Evolutionary conservation across 1,284 basidiomycete genomes (phyloP).

Genomic region (Papiliotrema nemorosa): DNA sequence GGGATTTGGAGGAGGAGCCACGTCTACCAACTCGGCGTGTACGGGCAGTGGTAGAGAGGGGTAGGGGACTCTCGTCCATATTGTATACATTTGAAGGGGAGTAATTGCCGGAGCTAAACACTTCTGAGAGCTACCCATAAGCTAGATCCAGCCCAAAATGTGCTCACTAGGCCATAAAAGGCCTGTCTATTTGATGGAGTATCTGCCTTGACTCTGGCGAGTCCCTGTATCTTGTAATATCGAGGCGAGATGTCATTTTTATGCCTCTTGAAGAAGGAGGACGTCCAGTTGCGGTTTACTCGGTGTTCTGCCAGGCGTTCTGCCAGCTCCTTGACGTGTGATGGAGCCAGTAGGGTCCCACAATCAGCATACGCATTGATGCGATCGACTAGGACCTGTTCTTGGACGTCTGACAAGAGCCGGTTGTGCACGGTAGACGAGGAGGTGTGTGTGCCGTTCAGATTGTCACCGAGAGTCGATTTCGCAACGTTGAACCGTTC

Average conservation of each 20-base stretch:
- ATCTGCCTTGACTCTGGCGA: conserved; percentile 8
- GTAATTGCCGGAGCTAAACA: conserved; percentile 1
- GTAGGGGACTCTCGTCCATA: conserved; percentile 13
- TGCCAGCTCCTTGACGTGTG: conserved; percentile 7
- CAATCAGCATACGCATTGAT: conserved; percentile 9
- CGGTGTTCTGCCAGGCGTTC: neutral
- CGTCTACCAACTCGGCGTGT: conserved; percentile 2
- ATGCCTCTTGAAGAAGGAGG: conserved; percentile 6
- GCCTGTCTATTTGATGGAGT: conserved; percentile 4
- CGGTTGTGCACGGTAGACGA: neutral
- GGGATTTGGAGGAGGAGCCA: neutral
- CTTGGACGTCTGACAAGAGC: conserved; percentile 2
- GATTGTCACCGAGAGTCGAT: conserved; percentile 6
- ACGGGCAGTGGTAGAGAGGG: neutral
- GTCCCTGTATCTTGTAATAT: conserved; percentile 5
- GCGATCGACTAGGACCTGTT: conserved; percentile 3
- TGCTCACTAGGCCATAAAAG: conserved; percentile 10
- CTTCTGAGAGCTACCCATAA: no score
- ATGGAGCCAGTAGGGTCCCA: conserved; percentile 13
- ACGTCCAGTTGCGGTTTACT: conserved; percentile 7
- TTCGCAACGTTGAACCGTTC: neutral
- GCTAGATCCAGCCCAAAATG: no score
- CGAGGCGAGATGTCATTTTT: neutral
- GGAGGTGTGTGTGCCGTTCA: conserved; percentile 3
- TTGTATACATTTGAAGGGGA: conserved; percentile 9